Evolutionary conservation across 2,329 filamentous ascomycete species (phyloP), one percentile per base, ranked within the genome.

Genomic region (Diplodia seriata): DNA sequence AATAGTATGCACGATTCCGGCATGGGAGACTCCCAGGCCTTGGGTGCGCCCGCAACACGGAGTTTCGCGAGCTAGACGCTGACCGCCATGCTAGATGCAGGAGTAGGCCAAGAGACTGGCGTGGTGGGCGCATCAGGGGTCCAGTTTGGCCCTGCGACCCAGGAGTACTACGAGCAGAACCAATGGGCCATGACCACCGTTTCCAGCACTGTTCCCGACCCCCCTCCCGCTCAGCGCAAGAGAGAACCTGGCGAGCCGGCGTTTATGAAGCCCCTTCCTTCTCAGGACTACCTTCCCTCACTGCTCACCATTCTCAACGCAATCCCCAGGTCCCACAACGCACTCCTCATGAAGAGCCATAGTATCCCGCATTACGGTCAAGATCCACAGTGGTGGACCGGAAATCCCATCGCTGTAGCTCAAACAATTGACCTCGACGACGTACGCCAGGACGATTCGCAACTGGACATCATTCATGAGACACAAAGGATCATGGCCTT

Each of bases 381-480:
- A 65, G 83, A 88, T 68, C 71, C 80, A 1, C 84, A 87, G 12
- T 90, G 88, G 88, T 90, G 88, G 87, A 85, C 84, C 71, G 88
- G 88, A 23, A 81, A 81, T 36, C 74, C 82, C 0, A 84, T 87
- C 31, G 77, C 81, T 36, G 75, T 83, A 15, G 80, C 84, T 3
- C 83, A 81, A 56, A 83, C 85, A 26, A 81, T 87, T 20, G 49
- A 56, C 20, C 49, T 43, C n/a, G 81, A 84, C 62, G 73, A 74
- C 11, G 74, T 74, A 4, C 75, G 78, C 43, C 74, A 73, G 23
- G 75, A 80, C 47, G 76, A 76, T 70, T 23, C 29, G 23, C 78
- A 81, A 50, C 81, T 85, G 53, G 80, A 82, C 2, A 76, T 88
- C 20, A 75, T 89, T 11, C 78, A 84, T 57, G 88, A 90, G 75